phyloP scores from a whole-genome alignment of 805 yeast genomes.

The Pichia cephalocereana region DNA sequence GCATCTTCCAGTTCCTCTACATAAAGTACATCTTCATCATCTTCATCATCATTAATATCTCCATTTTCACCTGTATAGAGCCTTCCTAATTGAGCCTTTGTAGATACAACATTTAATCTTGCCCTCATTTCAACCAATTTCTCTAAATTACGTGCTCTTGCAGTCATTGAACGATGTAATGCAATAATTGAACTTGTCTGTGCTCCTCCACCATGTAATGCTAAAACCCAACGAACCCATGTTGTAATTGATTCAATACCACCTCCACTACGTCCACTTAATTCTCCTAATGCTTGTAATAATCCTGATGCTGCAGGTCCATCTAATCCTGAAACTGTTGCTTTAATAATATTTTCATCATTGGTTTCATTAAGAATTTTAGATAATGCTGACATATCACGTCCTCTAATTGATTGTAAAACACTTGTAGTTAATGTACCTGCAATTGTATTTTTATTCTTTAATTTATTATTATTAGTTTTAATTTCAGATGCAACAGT shows the following conservation, averaged over 20 bases:
- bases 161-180: conserved; percentile 23
- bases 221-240: conserved; percentile 50
- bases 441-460: conserved; percentile 21
- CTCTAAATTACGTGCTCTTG: conserved; percentile 40
- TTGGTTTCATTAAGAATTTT: conserved; percentile 53
- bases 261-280: not conserved
- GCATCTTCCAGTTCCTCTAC: conserved; percentile 18
- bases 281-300: conserved; percentile 22
- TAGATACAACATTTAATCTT: conserved; percentile 38
- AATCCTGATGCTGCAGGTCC: conserved; percentile 33
- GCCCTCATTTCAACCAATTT: conserved; percentile 44
- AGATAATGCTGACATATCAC: conserved; percentile 80
- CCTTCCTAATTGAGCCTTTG: conserved; percentile 18
- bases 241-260: conserved; percentile 13
- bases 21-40: conserved; percentile 15
- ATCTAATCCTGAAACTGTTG: conserved; percentile 42
- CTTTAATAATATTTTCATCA: conserved; percentile 40
- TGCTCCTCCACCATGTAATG: conserved; percentile 39
- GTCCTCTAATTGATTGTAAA: conserved; percentile 79
- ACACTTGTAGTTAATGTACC: conserved; percentile 80
- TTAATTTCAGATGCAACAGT: not conserved
- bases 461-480: not conserved
- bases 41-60: conserved; percentile 12
- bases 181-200: not conserved
- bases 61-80: conserved; percentile 15